Percentiles rank a stretch among this genome's conserved stretches.
These are phyloP conservation scores for Carex littledalei DNA, from an alignment of 176 grass and related monocot genomes.

Conservation along the genomic window DNA sequence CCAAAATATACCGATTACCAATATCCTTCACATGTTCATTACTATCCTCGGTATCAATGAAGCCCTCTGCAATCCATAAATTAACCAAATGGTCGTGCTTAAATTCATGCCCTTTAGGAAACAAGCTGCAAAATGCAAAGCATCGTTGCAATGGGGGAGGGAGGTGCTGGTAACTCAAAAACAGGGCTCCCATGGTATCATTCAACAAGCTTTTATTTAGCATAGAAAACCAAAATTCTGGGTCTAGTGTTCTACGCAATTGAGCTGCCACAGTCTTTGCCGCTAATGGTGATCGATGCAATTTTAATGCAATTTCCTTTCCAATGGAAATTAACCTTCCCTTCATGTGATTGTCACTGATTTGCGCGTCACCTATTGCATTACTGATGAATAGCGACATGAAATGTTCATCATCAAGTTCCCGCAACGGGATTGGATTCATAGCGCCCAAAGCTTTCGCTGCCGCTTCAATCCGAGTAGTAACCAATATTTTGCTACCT, in stretches of 20 bases:
- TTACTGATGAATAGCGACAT: background rate
- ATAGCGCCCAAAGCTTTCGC: background rate
- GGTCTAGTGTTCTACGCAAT: background rate
- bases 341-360: background rate
- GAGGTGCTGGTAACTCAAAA: background rate
- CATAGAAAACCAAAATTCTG: conserved; percentile 1
- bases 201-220: background rate
- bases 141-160: conserved; percentile 16
- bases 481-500: conserved; percentile 36
- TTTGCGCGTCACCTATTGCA: background rate
- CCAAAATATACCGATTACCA: too few species aligned
- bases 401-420: conserved; percentile 1
- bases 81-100: background rate
- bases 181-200: background rate
- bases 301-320: conserved; percentile 13
- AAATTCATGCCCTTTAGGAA: background rate
- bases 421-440: background rate
- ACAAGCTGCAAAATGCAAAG: conserved; percentile 21
- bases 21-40: too few species aligned
- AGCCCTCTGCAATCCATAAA: too few species aligned
- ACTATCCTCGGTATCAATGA: too few species aligned
- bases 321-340: background rate
- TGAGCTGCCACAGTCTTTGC: background rate
- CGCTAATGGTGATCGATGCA: background rate
- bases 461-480: conserved; percentile 13